Conservation (phyloP, 768 basidiomycete species). For the Russula vinacea region DNA sequence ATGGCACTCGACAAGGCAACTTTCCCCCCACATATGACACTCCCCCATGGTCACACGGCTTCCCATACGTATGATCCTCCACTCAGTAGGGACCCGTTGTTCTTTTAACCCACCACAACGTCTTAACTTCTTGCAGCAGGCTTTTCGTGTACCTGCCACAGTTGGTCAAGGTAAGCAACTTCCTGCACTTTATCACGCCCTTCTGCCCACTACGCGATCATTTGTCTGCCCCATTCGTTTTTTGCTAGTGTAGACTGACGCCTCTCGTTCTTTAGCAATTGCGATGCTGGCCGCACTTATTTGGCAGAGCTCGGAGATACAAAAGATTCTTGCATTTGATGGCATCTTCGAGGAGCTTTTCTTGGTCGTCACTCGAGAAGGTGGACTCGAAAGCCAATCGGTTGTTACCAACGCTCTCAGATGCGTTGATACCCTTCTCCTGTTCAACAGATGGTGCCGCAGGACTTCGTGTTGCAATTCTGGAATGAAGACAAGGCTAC, state of each 20-base stretch:
- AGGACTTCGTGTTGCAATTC: conserved; percentile 92
- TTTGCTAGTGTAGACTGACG: conserved; percentile 9
- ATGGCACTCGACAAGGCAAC: too few relatives aligned
- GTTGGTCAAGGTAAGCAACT: conserved; percentile 77
- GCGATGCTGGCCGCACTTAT: conserved; percentile 77
- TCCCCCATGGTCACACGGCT: too few relatives aligned
- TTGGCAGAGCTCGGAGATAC: conserved; percentile 86
- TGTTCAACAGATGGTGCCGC: conserved; percentile 80
- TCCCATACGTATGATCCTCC: too few relatives aligned
- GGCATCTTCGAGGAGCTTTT: conserved; percentile 96
- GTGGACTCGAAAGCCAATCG: conserved; percentile 87
- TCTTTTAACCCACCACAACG: too few relatives aligned
- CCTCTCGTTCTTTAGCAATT: conserved; percentile 62
- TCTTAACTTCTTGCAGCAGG: too few relatives aligned
- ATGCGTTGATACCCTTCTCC: conserved; percentile 80
- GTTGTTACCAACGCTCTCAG: conserved; percentile 82
- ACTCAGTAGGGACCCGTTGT: too few relatives aligned
- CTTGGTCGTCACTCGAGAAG: conserved; percentile 80
- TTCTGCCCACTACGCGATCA: neutral
- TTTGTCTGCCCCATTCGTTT: neutral
- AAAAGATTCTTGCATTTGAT: conserved; percentile 95
- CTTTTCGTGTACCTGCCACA: too few relatives aligned
- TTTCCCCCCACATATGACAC: too few relatives aligned
- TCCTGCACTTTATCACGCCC: neutral
- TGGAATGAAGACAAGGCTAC: conserved; percentile 91